These are phyloP conservation scores for Knoxia roxburghii DNA, from an alignment of 257 asterid genomes.

Conservation along the genomic window DNA sequence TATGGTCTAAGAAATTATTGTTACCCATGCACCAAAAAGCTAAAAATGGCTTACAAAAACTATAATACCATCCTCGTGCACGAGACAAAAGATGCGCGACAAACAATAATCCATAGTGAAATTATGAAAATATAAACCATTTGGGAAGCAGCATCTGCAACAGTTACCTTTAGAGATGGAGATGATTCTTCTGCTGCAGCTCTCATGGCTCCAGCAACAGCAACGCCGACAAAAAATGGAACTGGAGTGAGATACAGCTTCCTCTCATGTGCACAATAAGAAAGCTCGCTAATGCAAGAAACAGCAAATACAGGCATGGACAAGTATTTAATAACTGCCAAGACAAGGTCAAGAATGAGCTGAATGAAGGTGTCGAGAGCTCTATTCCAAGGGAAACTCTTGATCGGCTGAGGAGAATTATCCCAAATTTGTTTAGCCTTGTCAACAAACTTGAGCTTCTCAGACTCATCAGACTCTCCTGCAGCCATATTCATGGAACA, in stretches of 20 bases:
- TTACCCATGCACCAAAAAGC: neutral
- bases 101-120: neutral
- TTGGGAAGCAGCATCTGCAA: constrained; percentile 1
- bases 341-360: constrained; percentile 53
- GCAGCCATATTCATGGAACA: constrained; percentile 66
- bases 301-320: constrained; percentile 54
- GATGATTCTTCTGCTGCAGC: constrained; percentile 70
- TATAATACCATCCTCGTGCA: too few species aligned
- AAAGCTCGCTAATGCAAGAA: constrained; percentile 75
- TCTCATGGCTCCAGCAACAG: constrained; percentile 59
- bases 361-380: constrained; percentile 65
- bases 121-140: neutral
- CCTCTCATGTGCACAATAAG: constrained; percentile 92
- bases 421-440: constrained; percentile 67
- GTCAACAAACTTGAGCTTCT: constrained; percentile 35
- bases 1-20: neutral
- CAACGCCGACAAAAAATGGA: constrained; percentile 68
- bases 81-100: neutral
- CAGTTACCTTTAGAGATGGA: constrained; percentile 61
- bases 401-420: constrained; percentile 63
- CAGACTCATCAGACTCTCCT: constrained; percentile 48
- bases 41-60: neutral
- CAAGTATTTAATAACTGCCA: constrained; percentile 55
- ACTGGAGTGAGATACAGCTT: constrained; percentile 59
- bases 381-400: constrained; percentile 79